Evolutionary conservation across 164 flowering plant genomes (phyloP).

Genomic region (Magnolia kwangsiensis): DNA sequence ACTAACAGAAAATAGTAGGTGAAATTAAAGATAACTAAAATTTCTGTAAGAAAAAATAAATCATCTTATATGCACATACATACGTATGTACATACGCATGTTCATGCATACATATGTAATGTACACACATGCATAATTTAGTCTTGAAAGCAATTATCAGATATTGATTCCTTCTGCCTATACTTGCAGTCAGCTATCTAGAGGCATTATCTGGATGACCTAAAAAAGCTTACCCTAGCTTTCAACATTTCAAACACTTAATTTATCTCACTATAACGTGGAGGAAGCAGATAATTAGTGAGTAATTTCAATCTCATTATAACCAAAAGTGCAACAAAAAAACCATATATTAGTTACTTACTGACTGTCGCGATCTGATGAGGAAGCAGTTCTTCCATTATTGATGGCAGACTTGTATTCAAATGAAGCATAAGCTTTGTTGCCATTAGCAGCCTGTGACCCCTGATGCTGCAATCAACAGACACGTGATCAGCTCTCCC

Average conservation of each 20-base stretch:
- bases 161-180: background rate
- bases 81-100: too few relatives aligned
- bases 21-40: background rate
- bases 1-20: background rate
- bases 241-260: background rate
- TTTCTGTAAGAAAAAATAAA: too few relatives aligned
- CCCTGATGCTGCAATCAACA: constrained; percentile 74
- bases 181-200: background rate
- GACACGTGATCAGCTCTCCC: constrained; percentile 5
- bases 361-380: constrained; percentile 98
- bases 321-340: background rate
- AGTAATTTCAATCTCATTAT: background rate
- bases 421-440: constrained; percentile 64
- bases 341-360: constrained; percentile 40
- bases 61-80: too few relatives aligned
- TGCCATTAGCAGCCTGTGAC: constrained; percentile 62
- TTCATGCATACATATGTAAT: too few relatives aligned
- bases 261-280: background rate
- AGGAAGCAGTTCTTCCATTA: constrained; percentile 72
- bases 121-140: too few relatives aligned
- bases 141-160: background rate
- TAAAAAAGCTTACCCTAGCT: background rate
- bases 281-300: background rate
- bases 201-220: background rate
- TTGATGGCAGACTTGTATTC: constrained; percentile 85